phyloP scores from a whole-genome alignment of 2,329 filamentous ascomycete genomes.

The Calycina herbarum region DNA sequence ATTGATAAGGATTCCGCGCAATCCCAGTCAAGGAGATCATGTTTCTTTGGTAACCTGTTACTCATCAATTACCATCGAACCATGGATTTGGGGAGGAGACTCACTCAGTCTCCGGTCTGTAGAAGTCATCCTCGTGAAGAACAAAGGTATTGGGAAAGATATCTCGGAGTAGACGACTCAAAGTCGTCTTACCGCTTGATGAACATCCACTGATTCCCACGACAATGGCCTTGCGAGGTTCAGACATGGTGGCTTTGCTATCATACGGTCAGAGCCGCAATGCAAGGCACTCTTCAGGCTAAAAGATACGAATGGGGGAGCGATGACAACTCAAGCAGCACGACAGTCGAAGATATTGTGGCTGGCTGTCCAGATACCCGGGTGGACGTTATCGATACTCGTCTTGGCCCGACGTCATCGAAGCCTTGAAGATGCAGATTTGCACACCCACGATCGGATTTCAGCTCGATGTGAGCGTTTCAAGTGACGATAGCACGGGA shows the following conservation, averaged over 20 bases:
- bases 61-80: slow-evolving; percentile 1
- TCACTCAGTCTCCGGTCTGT: slow-evolving; percentile 73
- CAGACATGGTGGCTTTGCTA: not conserved
- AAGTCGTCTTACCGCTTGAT: slow-evolving; percentile 91
- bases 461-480: not conserved
- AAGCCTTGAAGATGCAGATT: not conserved
- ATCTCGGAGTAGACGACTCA: slow-evolving; percentile 79
- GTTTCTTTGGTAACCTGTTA: slow-evolving; percentile 53
- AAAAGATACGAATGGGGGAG: not conserved
- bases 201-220: slow-evolving; percentile 87
- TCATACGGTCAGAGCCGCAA: not conserved
- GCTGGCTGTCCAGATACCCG: not conserved
- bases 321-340: not conserved
- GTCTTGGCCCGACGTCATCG: slow-evolving; percentile 2
- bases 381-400: not conserved
- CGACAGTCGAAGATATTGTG: not conserved
- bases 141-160: slow-evolving; percentile 79
- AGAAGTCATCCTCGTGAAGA: slow-evolving; percentile 96
- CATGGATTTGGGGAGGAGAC: slow-evolving; percentile 31
- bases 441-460: not conserved
- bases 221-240: slow-evolving; percentile 49
- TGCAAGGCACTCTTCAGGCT: slow-evolving; percentile 2
- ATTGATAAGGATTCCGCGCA: slow-evolving; percentile 78
- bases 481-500: not conserved
- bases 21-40: slow-evolving; percentile 85